Conservation (phyloP, 768 basidiomycete genomes). For the Gyrodon lividus region DNA sequence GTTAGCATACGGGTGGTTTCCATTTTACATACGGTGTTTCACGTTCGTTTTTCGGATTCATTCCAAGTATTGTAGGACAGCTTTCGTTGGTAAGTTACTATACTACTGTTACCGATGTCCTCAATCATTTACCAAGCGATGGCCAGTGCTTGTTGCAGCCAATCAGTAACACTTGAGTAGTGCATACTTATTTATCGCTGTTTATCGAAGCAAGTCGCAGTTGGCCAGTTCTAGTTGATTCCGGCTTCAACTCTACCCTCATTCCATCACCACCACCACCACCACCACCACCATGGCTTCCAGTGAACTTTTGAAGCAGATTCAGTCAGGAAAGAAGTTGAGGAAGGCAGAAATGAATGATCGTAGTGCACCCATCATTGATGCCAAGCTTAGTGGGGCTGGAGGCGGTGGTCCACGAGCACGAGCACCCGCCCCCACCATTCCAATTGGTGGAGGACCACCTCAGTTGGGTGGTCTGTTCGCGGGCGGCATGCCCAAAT, state of each 20-base stretch:
- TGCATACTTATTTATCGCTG: conserved; percentile 7
- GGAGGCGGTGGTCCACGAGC: conserved; percentile 36
- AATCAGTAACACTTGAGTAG: neutral
- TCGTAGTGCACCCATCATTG: conserved; percentile 66
- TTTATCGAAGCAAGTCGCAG: conserved; percentile 3
- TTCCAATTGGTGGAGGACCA: conserved; percentile 45
- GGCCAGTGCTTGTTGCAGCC: no score
- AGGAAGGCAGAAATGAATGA: conserved; percentile 86
- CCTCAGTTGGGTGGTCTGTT: conserved; percentile 85
- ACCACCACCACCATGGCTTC: conserved; percentile 54
- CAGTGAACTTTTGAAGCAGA: conserved; percentile 73
- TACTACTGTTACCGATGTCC: no score
- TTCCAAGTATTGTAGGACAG: neutral
- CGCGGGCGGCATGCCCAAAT: conserved; percentile 88
- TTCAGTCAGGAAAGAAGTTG: conserved; percentile 77
- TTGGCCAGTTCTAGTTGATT: neutral
- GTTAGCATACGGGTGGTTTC: neutral
- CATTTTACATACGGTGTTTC: neutral
- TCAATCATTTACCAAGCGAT: no score
- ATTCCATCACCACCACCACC: neutral
- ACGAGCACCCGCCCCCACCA: conserved; percentile 16
- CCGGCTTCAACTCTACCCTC: no score
- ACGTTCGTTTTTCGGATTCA: neutral
- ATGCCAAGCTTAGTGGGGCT: conserved; percentile 42
- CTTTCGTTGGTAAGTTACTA: neutral